phyloP scores from a whole-genome alignment of 2,329 filamentous ascomycete genomes.

The Graphilbum ipis-grandicollis region DNA sequence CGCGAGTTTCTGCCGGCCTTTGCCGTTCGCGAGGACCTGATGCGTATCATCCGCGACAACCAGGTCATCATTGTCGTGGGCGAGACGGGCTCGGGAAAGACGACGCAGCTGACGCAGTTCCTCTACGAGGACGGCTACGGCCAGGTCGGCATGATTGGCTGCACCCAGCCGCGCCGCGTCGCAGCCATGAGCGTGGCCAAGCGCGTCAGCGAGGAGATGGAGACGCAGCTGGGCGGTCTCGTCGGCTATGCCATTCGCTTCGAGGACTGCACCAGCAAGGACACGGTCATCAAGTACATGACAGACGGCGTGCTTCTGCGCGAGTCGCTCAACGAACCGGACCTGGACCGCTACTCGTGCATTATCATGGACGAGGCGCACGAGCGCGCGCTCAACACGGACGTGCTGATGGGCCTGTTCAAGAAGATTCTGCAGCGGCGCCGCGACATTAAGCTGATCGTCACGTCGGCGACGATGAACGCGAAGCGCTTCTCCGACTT shows the following conservation, averaged over 20 bases:
- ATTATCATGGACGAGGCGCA: constrained; percentile 99
- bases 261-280: constrained; percentile 91
- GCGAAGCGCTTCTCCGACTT: constrained; percentile 90
- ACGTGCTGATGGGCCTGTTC: constrained; percentile 92
- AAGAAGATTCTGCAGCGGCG: constrained; percentile 89
- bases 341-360: constrained; percentile 90
- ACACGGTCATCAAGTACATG: constrained; percentile 98
- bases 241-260: constrained; percentile 98
- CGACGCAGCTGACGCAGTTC: constrained; percentile 92
- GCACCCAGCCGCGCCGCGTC: constrained; percentile 88
- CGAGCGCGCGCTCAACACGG: constrained; percentile 88
- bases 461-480: constrained; percentile 98
- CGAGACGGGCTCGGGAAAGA: constrained; percentile 95
- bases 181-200: constrained; percentile 98
- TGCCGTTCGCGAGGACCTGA: constrained; percentile 81
- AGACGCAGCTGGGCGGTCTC: constrained; percentile 67
- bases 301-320: constrained; percentile 88
- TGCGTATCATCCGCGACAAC: constrained; percentile 87
- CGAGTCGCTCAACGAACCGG: constrained; percentile 82
- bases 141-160: constrained; percentile 76
- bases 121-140: constrained; percentile 90
- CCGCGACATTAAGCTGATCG: constrained; percentile 85
- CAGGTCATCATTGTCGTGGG: constrained; percentile 95
- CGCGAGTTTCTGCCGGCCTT: constrained; percentile 89
- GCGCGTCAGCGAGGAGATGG: constrained; percentile 97